Percentiles rank a stretch among this genome's conserved stretches.
Evolutionary conservation across 2,329 filamentous ascomycete genomes (phyloP).

Genomic region (Botrytis cinerea): DNA sequence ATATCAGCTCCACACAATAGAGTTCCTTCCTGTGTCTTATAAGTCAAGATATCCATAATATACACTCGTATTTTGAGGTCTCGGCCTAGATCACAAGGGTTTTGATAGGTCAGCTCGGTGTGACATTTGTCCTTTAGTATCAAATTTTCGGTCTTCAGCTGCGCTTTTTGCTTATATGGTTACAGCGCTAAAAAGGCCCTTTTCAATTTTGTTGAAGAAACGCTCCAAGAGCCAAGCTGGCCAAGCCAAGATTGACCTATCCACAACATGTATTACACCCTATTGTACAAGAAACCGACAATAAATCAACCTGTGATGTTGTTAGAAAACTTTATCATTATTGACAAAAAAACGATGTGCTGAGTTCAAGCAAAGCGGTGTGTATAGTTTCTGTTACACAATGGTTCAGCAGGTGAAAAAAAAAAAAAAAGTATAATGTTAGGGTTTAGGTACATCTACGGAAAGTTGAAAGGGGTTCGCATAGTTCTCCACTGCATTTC

Average conservation of each 20-base stretch:
- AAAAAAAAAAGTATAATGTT: not conserved
- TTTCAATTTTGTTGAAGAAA: slow-evolving; percentile 12
- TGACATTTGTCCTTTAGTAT: slow-evolving; percentile 1
- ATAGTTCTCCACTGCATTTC: slow-evolving; percentile 14
- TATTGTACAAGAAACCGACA: not conserved
- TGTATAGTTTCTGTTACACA: not conserved
- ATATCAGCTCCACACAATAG: not conserved
- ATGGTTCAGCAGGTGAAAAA: slow-evolving; percentile 10
- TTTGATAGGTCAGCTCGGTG: slow-evolving; percentile 2
- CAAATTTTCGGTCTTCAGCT: slow-evolving; percentile 10
- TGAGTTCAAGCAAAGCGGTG: not conserved
- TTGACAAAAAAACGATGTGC: slow-evolving; percentile 4
- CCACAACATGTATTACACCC: slow-evolving; percentile 15
- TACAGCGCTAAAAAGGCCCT: slow-evolving; percentile 20
- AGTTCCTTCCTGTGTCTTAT: not conserved
- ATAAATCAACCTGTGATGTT: not conserved
- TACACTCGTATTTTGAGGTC: not conserved
- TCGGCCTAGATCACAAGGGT: not conserved
- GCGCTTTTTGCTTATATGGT: slow-evolving; percentile 7
- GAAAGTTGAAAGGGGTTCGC: slow-evolving; percentile 16
- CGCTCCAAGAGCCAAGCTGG: slow-evolving; percentile 17
- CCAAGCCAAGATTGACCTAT: slow-evolving; percentile 4
- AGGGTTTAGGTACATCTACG: not conserved
- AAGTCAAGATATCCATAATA: not conserved
- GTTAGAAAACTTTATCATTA: slow-evolving; percentile 4